Evolutionary conservation across 139 green algal species (phyloP), one percentile per base, ranked within the genome.

Genomic region (Tetradesmus obliquus): DNA sequence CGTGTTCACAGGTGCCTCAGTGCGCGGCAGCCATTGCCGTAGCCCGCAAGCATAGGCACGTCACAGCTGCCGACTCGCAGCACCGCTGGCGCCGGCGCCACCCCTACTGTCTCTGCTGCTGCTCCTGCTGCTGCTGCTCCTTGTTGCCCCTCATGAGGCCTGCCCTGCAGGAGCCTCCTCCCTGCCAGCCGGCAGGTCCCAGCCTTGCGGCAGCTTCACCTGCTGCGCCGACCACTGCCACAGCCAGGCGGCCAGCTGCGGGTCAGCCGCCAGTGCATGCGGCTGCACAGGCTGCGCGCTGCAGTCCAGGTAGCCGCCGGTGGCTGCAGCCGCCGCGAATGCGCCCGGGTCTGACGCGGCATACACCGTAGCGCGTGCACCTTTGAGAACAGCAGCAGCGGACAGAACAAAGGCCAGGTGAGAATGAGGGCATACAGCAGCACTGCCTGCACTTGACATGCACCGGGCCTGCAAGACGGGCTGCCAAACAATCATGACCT

Each of bases 151-250:
- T 45, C 32, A 45, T 45, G 32, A 45, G 32, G 32, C 32, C 32
- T 71, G 60, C 19, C 60, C 60, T 19, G 7, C 60, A 20, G 60
- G 60, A 20, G 60, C 10, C 60, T 71, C 60, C n/a, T n/a, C n/a
- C n/a, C 60, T 71, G 60, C 60, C 60, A 71, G 15, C 20, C 22
- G 80, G 58, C 79, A 92, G 12, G 51, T 92, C 80, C 89, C 89
- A 92, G 5, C 81, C 62, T 2, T 9, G 17, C 20, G 89, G 89
- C 81, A 92, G 81, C 53, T 92, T 57, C 60, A 96, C 95, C 45
- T 90, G 82, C 13, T 92, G 55, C 24, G 89, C 90, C 4, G 93
- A 96, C 96, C 96, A 98, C 53, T 93, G 32, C 96, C 96, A 98
- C 85, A 97, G 90, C 96, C 96, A 97, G 9, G 66, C 60, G 0